Evolutionary conservation across 495 filamentous ascomycete species (phyloP).

Genomic region (Aspergillus hancockii): DNA sequence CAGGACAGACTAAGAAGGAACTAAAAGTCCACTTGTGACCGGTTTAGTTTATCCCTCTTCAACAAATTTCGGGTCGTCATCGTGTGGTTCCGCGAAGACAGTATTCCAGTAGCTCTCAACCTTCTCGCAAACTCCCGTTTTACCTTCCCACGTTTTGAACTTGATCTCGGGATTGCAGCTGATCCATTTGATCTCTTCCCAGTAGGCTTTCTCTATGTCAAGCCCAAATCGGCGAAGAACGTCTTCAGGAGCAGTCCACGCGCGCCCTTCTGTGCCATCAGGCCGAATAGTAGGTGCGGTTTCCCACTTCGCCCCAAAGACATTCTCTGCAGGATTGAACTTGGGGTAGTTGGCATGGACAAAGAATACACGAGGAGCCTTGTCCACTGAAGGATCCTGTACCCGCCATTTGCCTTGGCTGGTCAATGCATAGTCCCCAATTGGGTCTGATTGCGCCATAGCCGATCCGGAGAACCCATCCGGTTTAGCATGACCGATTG

Average conservation of each 20-base stretch:
- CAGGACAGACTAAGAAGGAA: neutral
- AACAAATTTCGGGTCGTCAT: slow-evolving; percentile 37
- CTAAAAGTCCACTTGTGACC: too few relatives aligned
- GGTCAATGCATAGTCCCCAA: slow-evolving; percentile 42
- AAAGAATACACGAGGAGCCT: slow-evolving; percentile 46
- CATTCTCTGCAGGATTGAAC: slow-evolving; percentile 50
- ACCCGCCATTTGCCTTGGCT: slow-evolving; percentile 39
- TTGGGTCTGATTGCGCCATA: slow-evolving; percentile 50
- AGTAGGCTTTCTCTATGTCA: slow-evolving; percentile 54
- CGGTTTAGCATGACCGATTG: slow-evolving; percentile 38
- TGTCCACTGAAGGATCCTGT: slow-evolving; percentile 34
- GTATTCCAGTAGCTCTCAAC: slow-evolving; percentile 43
- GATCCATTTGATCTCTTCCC: slow-evolving; percentile 51
- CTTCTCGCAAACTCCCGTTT: slow-evolving; percentile 36
- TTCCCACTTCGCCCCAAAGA: slow-evolving; percentile 43
- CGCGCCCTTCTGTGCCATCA: slow-evolving; percentile 40
- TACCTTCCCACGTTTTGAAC: slow-evolving; percentile 43
- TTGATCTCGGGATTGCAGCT: slow-evolving; percentile 45
- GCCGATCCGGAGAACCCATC: slow-evolving; percentile 37
- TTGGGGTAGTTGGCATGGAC: slow-evolving; percentile 58
- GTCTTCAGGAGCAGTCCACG: slow-evolving; percentile 42
- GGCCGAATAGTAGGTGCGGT: slow-evolving; percentile 40
- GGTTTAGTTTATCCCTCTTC: slow-evolving; percentile 21
- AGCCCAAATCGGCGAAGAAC: slow-evolving; percentile 45
- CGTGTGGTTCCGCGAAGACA: slow-evolving; percentile 43